Base-by-base conservation (phyloP, 2,329 filamentous ascomycete species). In the Septoria linicola region DNA sequence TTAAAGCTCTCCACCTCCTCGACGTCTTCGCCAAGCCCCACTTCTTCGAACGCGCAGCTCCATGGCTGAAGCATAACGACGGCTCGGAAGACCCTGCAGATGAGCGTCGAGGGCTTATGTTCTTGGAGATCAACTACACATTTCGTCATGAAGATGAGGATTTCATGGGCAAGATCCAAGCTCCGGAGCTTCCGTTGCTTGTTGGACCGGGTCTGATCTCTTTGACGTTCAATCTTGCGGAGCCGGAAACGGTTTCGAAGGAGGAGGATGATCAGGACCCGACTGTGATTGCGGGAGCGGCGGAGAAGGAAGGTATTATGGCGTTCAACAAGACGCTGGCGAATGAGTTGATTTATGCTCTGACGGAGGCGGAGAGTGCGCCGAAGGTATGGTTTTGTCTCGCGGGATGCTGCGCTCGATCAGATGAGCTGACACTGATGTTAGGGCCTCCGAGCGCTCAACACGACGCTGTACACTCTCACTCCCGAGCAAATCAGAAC, bases 71-170 rank as follows among this genome's bases (percentile, higher is more conserved):
- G 17, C 65, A 65, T 40, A 66, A 64, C 21, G 64, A 61, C 4
- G 25, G 35, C 11, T 62, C 57, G 2, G 63, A 67, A n/a, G 44
- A 45, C 8, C 56, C 59, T 0, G 60, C 59, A 4, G 57, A 66
- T 25, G 62, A 63, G 6, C 50, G 67, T 2, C 54, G 63, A 4
- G 67, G 65, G 0, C 50, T 76, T 32, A 72, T 71, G 61, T 73
- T 76, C 49, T 55, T 77, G 40, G 72, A 77, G 50, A 61, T 76
- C 17, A 73, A 71, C 35, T 77, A 75, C 49, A 77, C 73, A 1
- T 76, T 72, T 50, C 65, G 73, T 4, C 73, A 75, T 58, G 69
- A 71, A 36, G 71, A 74, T 52, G 65, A 70, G 37, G 69, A 71
- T 8, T 73, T 75, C 56, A 63, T 74, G 61, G 63, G 59, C 21